phyloP scores from a whole-genome alignment of 805 yeast genomes.

The Kuraishia floccosa region DNA sequence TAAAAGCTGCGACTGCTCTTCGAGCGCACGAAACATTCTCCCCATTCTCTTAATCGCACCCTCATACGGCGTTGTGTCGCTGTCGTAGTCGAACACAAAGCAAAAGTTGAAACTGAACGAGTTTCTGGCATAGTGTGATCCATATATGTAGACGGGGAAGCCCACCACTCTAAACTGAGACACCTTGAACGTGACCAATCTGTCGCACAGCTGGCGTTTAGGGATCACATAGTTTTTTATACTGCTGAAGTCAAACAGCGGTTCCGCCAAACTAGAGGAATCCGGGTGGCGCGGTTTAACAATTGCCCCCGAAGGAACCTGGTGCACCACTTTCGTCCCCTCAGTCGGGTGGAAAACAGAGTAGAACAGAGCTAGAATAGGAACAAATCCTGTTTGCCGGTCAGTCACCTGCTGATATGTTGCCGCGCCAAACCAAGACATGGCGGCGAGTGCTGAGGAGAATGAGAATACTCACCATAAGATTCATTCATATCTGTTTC shows the following conservation, averaged over 20 bases:
- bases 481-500: neutral
- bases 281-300: constrained; percentile 22
- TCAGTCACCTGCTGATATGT: too few relatives aligned
- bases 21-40: constrained; percentile 78
- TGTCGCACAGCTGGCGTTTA: constrained; percentile 81
- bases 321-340: constrained; percentile 86
- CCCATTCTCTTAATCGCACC: constrained; percentile 78
- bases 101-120: constrained; percentile 89
- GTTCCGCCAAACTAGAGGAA: constrained; percentile 22
- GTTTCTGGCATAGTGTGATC: constrained; percentile 73
- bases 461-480: constrained; percentile 1
- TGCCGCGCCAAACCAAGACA: too few relatives aligned
- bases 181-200: constrained; percentile 63
- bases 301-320: constrained; percentile 74
- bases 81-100: constrained; percentile 76
- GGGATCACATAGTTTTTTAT: constrained; percentile 90
- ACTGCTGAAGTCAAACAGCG: constrained; percentile 67
- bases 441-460: too few relatives aligned
- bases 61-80: constrained; percentile 80
- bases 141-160: constrained; percentile 77
- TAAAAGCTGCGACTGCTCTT: constrained; percentile 74
- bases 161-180: constrained; percentile 68
- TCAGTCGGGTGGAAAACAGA: constrained; percentile 92
- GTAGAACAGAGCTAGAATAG: constrained; percentile 82
- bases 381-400: constrained; percentile 80